Base-by-base conservation (phyloP, 129 eudicot genomes). In the Gnaphalium uliginosum region DNA sequence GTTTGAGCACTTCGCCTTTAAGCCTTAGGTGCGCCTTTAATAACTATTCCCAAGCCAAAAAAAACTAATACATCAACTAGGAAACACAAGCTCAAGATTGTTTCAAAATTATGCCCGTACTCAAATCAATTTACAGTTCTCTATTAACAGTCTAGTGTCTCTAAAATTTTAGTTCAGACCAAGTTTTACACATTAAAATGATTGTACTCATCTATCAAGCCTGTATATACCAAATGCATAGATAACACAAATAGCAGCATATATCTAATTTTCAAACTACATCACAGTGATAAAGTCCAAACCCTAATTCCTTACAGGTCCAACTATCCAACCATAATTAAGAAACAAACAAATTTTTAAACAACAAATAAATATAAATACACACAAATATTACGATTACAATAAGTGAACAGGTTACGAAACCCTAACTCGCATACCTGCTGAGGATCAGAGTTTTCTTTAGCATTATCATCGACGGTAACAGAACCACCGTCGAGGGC, bases 401-500 rank as follows among this genome's bases (percentile, higher is more conserved):
- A 5, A 46, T 46, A 46, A 13, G 53, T 46, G 53, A 46, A 46
- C n/a, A 13, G 14, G 5, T 46, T 46, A 18, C 53, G 39, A 66
- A 66, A 37, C 71, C 54, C 71, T 66, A 66, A 66, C 0, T 21
- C 1, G 53, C 3, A 66, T 66, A 35, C 70, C 25, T 33, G 50
- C 26, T 79, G 87, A 79, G 89, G 88, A 83, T 87, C 87, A 26
- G 81, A 68, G 80, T 89, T 92, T 53, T 85, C 90, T 69, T 87
- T 87, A 39, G 89, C 81, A 53, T 53, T 74, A 62, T 80, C 86
- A 17, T 83, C 85, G 8, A 81, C 81, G 21, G 50, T 68, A 75
- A 73, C 65, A 59, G 74, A 80, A 46, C 58, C 84, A 13, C 75
- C 89, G 22, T 68, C 68, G 23, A 65, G 82, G 65, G 81, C 2